Percentiles rank a stretch among this genome's conserved stretches.
Evolutionary conservation across 352 stramenopile genomes (phyloP).

Genomic region (Pythium scleroteichum): DNA sequence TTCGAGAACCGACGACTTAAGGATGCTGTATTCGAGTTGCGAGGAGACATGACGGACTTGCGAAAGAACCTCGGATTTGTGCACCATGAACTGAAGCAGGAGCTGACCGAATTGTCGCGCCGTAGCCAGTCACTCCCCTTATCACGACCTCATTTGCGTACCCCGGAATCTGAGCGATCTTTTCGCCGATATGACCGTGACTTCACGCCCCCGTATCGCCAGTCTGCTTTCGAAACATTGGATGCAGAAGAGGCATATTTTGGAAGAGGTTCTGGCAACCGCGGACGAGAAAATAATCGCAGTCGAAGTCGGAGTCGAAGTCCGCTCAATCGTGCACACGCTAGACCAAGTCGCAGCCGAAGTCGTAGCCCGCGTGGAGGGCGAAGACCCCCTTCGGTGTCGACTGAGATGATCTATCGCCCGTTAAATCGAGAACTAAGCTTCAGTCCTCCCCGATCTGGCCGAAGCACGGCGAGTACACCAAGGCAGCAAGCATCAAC

Average conservation of each 20-base stretch:
- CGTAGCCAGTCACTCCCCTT: background rate
- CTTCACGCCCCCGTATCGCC: background rate
- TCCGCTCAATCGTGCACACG: too few species aligned
- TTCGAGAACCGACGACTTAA: slow-evolving; percentile 50
- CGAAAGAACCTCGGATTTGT: slow-evolving; percentile 13
- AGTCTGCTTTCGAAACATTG: background rate
- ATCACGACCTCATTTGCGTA: background rate
- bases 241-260: slow-evolving; percentile 10
- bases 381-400: background rate
- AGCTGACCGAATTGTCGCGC: background rate
- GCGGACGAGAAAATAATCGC: background rate
- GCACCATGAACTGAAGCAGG: slow-evolving; percentile 6
- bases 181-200: background rate
- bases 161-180: background rate
- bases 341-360: slow-evolving; percentile 7
- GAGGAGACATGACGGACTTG: slow-evolving; percentile 36
- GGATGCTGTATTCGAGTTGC: slow-evolving; percentile 48
- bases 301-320: slow-evolving; percentile 11
- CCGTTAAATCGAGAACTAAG: slow-evolving; percentile 26
- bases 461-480: too few species aligned
- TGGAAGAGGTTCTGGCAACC: background rate
- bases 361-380: slow-evolving; percentile 6
- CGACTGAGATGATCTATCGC: slow-evolving; percentile 22
- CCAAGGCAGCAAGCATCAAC: too few species aligned
- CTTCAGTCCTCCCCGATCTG: too few species aligned